Evolutionary conservation across 257 asterid genomes (phyloP).

Genomic region (Primulina tabacum): DNA sequence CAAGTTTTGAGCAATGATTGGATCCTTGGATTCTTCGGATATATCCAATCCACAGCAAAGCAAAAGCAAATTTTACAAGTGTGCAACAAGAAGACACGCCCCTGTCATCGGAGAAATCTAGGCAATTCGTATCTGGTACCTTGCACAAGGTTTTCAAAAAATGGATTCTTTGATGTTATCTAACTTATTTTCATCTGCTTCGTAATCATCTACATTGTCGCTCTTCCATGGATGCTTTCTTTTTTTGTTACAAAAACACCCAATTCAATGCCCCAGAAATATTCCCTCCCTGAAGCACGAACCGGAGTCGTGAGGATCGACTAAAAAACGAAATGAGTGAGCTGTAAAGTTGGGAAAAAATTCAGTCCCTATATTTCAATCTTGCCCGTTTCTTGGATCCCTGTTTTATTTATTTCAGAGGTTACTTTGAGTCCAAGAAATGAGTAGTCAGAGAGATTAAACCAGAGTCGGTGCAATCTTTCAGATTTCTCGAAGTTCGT

Average conservation of each 20-base stretch:
- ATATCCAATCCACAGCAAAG: no score
- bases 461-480: not conserved
- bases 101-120: not conserved
- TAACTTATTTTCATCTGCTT: conserved; percentile 11
- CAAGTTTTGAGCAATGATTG: not conserved
- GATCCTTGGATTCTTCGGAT: not conserved
- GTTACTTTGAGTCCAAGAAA: not conserved
- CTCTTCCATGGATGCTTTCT: conserved; percentile 12
- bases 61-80: no score
- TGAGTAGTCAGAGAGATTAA: not conserved
- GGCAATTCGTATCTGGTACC: not conserved
- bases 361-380: not conserved
- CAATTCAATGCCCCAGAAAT: not conserved
- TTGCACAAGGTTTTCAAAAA: not conserved
- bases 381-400: conserved; percentile 1
- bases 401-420: not conserved
- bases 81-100: not conserved
- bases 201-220: conserved; percentile 20
- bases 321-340: no score
- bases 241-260: not conserved
- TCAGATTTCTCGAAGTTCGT: conserved; percentile 8
- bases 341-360: not conserved
- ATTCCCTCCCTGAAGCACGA: conserved; percentile 7
- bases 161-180: conserved; percentile 26
- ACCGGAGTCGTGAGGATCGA: not conserved